Conservation (phyloP, 176 grass and related monocot species). For the Aechmea fasciata region DNA sequence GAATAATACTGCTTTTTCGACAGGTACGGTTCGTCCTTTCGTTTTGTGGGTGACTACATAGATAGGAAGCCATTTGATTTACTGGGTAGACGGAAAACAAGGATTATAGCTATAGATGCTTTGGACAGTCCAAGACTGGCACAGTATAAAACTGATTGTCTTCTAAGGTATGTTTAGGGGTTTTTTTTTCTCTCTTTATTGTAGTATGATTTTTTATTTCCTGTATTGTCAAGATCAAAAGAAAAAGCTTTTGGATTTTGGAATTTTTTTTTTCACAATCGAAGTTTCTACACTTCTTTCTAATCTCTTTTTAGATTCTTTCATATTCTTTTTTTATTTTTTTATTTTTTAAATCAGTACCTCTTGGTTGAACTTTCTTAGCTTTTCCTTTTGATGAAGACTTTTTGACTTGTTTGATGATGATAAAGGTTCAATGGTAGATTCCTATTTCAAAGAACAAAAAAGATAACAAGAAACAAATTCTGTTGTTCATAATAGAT, state of each 20-base stretch:
- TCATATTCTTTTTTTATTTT: not conserved
- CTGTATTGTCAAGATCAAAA: not conserved
- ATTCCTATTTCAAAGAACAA: too few relatives aligned
- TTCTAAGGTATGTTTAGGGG: constrained; percentile 52
- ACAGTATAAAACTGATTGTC: constrained; percentile 50
- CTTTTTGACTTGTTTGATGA: too few relatives aligned
- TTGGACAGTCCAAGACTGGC: constrained; percentile 48
- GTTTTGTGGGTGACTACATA: constrained; percentile 62
- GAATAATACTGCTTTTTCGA: not conserved
- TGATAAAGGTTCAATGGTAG: too few relatives aligned
- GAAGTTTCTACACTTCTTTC: not conserved
- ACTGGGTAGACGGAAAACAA: constrained; percentile 55
- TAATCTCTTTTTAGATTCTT: not conserved
- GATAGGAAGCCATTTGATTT: constrained; percentile 68
- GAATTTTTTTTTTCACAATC: not conserved
- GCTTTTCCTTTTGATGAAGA: not conserved
- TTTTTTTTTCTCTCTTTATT: constrained; percentile 3
- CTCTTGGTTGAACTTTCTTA: not conserved
- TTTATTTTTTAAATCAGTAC: not conserved
- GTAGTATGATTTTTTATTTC: not conserved
- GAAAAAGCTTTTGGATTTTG: not conserved
- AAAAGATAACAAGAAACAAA: too few relatives aligned
- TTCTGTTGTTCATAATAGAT: too few relatives aligned
- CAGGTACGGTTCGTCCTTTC: constrained; percentile 46
- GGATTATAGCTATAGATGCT: constrained; percentile 85